phyloP scores from a whole-genome alignment of 2,329 filamentous ascomycete species.

The Helicocarpus griseus region DNA sequence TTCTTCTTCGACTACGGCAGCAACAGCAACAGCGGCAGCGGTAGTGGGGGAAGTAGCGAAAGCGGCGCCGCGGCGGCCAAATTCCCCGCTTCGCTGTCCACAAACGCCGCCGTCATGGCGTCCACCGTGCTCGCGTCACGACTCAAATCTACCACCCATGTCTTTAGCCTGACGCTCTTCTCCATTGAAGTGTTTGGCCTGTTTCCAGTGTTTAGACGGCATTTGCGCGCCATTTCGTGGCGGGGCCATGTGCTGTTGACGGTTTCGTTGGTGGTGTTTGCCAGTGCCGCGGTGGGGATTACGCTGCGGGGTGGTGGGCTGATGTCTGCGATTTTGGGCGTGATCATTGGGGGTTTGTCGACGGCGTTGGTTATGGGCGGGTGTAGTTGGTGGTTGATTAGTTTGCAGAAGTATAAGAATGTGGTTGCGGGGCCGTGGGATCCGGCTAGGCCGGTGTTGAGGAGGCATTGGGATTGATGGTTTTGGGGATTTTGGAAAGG shows the following conservation, averaged over 20 bases:
- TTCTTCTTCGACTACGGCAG: slow-evolving; percentile 97
- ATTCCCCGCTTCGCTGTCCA: slow-evolving; percentile 61
- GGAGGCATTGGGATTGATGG: slow-evolving; percentile 32
- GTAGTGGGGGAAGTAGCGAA: slow-evolving; percentile 17
- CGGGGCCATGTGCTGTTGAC: slow-evolving; percentile 71
- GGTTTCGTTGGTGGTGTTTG: slow-evolving; percentile 63
- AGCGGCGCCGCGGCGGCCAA: slow-evolving; percentile 35
- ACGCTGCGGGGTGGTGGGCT: slow-evolving; percentile 47
- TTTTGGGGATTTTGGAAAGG: not conserved
- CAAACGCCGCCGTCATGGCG: slow-evolving; percentile 93
- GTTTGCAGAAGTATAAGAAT: slow-evolving; percentile 96
- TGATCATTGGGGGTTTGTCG: slow-evolving; percentile 63
- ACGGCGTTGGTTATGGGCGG: slow-evolving; percentile 76
- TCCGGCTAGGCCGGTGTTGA: slow-evolving; percentile 63
- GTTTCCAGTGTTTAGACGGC: slow-evolving; percentile 92
- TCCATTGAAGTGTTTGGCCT: slow-evolving; percentile 95
- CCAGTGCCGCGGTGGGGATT: slow-evolving; percentile 66
- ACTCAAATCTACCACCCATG: slow-evolving; percentile 80
- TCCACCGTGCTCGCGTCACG: slow-evolving; percentile 87
- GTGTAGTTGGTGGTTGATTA: slow-evolving; percentile 97
- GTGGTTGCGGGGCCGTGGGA: slow-evolving; percentile 98
- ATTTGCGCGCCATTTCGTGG: slow-evolving; percentile 74
- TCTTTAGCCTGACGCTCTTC: slow-evolving; percentile 91
- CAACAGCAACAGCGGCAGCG: slow-evolving; percentile 6
- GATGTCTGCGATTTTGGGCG: slow-evolving; percentile 55